These are phyloP conservation scores for Vanrija sp. DNA, from an alignment of 1,284 basidiomycete genomes.

Conservation along the genomic window DNA sequence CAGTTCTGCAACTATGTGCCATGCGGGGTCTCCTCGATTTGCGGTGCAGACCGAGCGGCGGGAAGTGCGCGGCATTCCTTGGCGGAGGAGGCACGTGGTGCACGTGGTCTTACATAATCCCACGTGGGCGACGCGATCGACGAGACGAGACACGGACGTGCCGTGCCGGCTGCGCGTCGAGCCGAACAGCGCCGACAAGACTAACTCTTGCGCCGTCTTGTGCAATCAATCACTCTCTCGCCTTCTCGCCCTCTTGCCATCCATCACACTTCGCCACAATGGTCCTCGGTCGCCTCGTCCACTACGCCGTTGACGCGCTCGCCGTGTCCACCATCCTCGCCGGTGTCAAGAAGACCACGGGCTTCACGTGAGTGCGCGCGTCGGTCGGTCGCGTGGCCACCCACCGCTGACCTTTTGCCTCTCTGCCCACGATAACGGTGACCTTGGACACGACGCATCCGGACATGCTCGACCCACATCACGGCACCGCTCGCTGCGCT, in stretches of 20 bases:
- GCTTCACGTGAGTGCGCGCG: constrained; percentile 68
- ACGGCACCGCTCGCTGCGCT: constrained; percentile 1
- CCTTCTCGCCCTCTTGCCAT: not conserved
- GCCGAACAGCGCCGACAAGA: too few species aligned
- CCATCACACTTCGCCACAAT: constrained; percentile 53
- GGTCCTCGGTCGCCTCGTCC: constrained; percentile 69
- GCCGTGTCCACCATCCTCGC: constrained; percentile 84
- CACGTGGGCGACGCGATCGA: too few species aligned
- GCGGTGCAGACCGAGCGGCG: too few species aligned
- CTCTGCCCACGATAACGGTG: not conserved
- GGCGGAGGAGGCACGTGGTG: too few species aligned
- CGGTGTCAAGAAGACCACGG: constrained; percentile 84
- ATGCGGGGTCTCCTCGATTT: too few species aligned
- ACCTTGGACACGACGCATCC: not conserved
- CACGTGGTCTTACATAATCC: too few species aligned
- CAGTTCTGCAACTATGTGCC: too few species aligned
- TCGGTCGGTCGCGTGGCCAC: not conserved
- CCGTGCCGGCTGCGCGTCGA: too few species aligned
- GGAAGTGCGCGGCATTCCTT: too few species aligned
- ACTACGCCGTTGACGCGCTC: constrained; percentile 80
- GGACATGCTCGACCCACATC: not conserved
- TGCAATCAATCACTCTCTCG: too few species aligned
- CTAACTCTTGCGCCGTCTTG: too few species aligned
- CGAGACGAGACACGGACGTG: too few species aligned
- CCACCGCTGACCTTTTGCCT: not conserved